Percentiles rank a stretch among this genome's conserved stretches.
Evolutionary conservation across 495 filamentous ascomycete species (phyloP).

Genomic region (Penicillium lividum): DNA sequence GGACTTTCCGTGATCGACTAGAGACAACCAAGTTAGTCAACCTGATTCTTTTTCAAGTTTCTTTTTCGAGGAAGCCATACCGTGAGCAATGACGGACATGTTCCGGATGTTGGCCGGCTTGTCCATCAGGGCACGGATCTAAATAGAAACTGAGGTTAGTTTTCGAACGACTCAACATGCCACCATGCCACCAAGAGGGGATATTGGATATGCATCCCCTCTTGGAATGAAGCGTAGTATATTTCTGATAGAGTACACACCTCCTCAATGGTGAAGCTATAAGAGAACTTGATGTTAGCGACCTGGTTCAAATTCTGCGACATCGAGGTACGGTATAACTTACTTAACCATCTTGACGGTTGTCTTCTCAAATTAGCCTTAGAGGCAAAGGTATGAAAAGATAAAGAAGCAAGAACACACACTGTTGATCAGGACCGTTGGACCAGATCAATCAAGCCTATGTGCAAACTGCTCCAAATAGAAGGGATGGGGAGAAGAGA

Average conservation of each 20-base stretch:
- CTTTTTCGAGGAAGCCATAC: slow-evolving; percentile 41
- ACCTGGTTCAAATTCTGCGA: background rate
- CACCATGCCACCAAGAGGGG: slow-evolving; percentile 17
- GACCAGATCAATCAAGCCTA: slow-evolving; percentile 43
- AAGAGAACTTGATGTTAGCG: slow-evolving; percentile 27
- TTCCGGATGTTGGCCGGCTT: slow-evolving; percentile 95
- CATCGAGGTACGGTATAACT: slow-evolving; percentile 44
- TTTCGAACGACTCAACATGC: background rate
- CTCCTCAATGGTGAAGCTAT: slow-evolving; percentile 98
- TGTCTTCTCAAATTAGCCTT: slow-evolving; percentile 54
- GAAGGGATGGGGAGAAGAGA: slow-evolving; percentile 32
- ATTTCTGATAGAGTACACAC: too few relatives aligned
- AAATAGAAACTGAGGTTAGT: slow-evolving; percentile 31
- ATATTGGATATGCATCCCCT: too few relatives aligned
- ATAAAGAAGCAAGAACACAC: slow-evolving; percentile 39
- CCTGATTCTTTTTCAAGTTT: background rate
- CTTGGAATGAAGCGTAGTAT: too few relatives aligned
- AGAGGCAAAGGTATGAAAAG: slow-evolving; percentile 36
- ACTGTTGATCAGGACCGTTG: slow-evolving; percentile 50
- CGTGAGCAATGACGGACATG: slow-evolving; percentile 99
- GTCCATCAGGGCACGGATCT: slow-evolving; percentile 95
- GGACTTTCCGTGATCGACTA: slow-evolving; percentile 99
- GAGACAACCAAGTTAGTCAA: slow-evolving; percentile 14
- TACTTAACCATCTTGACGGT: slow-evolving; percentile 99
- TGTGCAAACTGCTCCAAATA: slow-evolving; percentile 46